Base-by-base conservation (phyloP, 2,329 filamentous ascomycete species). In the Colletotrichum zoysiae region DNA sequence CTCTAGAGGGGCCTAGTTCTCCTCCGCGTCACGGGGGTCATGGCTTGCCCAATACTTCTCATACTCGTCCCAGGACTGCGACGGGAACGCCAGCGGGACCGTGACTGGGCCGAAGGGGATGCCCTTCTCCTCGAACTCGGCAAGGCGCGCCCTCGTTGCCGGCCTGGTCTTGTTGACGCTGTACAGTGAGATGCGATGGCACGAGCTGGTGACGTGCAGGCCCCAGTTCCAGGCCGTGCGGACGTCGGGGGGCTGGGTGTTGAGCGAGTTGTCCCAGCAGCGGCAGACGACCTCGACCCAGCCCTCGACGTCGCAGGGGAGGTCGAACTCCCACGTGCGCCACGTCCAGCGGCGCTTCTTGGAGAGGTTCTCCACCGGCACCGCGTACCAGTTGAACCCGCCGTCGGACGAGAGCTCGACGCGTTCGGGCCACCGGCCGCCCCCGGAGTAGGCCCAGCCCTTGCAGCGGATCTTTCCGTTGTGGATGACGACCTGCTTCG, bases 361-460 rank as follows among this genome's bases (percentile, higher is more conserved):
- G 3, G 86, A 88, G 72, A 93, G 55, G 1, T 40, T 57, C 35
- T 57, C 85, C 0, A 81, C 80, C 0, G 90, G 90, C 0, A 92
- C 88, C 12, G 86, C 83, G 73, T 92, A 92, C 90, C 90, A 92
- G 18, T 85, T 86, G 74, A 85, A 87, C 0, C 91, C 90, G 0
- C 91, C 90, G 74, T 92, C 90, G 0, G 84, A 82, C 3, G 86
- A 89, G 2, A 93, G 82, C 74, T 93, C 91, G 5, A 93, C 89
- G 0, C 90, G 81, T 63, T 90, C 87, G 0, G 90, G 87, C 87
- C 87, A 89, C 23, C 84, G 85, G 0, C 88, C 88, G 9, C 88
- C 87, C 0, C 88, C 88, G 0, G 85, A 87, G 70, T 89, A 90
- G 0, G 87, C 88, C 88, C 88, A 90, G 16, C 88, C 88, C 59